A percentile compares a stretch with the other conserved stretches of the same genome.
phyloP scores from a whole-genome alignment of 208 protist species.

The Leishmania mexicana region DNA sequence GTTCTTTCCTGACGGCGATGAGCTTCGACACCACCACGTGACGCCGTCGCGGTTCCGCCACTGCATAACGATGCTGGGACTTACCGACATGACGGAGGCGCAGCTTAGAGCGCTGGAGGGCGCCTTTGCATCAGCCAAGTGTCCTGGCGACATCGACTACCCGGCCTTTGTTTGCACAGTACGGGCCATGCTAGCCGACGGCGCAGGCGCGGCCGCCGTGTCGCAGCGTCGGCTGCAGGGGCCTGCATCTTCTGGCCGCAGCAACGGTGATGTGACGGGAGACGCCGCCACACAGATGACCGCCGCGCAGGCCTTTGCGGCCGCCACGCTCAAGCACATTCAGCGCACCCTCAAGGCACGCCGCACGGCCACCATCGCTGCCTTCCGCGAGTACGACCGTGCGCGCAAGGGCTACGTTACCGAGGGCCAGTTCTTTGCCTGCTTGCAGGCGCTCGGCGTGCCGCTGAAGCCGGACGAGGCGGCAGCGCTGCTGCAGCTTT shows the following conservation, averaged over 20 bases:
- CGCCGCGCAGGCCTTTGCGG: constrained; percentile 20
- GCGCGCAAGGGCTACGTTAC: constrained; percentile 77
- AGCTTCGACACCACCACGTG: constrained; percentile 82
- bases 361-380: constrained; percentile 48
- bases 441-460: constrained; percentile 75
- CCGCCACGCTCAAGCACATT: constrained; percentile 47
- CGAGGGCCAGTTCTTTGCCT: constrained; percentile 86
- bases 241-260: not conserved
- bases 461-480: constrained; percentile 71
- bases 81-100: constrained; percentile 45
- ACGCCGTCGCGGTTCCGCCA: constrained; percentile 78
- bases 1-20: constrained; percentile 89
- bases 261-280: not conserved
- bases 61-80: constrained; percentile 75
- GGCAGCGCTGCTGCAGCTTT: constrained; percentile 42
- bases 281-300: not conserved
- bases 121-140: constrained; percentile 46
- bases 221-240: constrained; percentile 40
- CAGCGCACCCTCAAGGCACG: constrained; percentile 54
- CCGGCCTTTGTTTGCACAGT: constrained; percentile 66
- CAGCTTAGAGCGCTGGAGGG: constrained; percentile 62
- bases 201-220: constrained; percentile 49
- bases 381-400: constrained; percentile 87
- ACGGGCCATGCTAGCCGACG: constrained; percentile 49
- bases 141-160: constrained; percentile 61